Base-by-base conservation (phyloP, 2,329 filamentous ascomycete genomes). In the Aspergillus eucalypticola region DNA sequence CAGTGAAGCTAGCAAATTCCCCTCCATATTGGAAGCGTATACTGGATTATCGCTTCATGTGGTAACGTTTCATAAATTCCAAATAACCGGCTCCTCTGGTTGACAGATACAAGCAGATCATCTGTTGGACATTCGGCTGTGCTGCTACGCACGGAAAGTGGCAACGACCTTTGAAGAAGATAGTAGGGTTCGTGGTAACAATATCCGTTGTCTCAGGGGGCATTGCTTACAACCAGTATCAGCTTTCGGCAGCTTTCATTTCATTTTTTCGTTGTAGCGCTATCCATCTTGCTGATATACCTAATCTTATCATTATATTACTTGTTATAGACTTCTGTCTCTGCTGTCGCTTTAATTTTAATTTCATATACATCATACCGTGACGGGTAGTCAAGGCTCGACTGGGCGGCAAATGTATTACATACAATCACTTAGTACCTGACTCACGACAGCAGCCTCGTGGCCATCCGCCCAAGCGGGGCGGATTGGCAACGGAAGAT, bases 391-490 rank as follows among this genome's bases (percentile, higher is more conserved):
- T 8, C 35, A 32, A 19, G 39, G 25, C 17, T 46, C 25, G 44
- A 15, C 29, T 29, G 15, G 2, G 8, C n/a, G 29, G 5, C 8
- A 29, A 11, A 55, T 44, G 60, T 64, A 56, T 62, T 54, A 62
- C 53, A 59, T 59, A 64, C 57, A 64, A 64, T 61, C 41, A 53
- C 58, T 44, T 58, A 52, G 58, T 58, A 42, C 55, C 53, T 39
- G 42, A 35, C 32, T 49, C 60, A 54, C 55, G 55, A 55, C 17
- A 17, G 61, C 56, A 17, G 46, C 64, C 66, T 68, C 65, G 64
- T 67, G 65, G 65, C 57, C 54, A 58, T 62, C 63, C 64, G 60
- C 66, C 65, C 59, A 66, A 61, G 66, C 62, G 63, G 60, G 57
- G 58, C 58, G 56, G 35, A 54, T 49, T 39, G 19, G 8, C 19